Percentiles rank a stretch among this genome's conserved stretches.
These are phyloP conservation scores for Cytospora leucostoma DNA, from an alignment of 2,329 filamentous ascomycete species.

Conservation along the genomic window DNA sequence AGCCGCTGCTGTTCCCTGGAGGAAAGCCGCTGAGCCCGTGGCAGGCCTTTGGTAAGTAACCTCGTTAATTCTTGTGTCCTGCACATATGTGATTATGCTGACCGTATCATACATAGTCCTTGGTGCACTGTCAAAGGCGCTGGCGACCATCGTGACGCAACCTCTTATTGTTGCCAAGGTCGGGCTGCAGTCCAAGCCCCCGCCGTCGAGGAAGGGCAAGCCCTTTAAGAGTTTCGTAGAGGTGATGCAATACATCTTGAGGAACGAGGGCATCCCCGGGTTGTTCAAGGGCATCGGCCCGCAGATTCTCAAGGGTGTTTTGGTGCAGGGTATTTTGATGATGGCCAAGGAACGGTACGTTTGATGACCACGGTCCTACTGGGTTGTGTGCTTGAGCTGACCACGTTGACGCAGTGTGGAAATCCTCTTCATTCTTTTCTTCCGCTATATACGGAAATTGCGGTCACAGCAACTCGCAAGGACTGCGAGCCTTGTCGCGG, in stretches of 20 bases:
- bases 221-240: constrained; percentile 92
- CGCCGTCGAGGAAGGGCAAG: constrained; percentile 79
- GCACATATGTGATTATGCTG: neutral
- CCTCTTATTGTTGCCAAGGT: constrained; percentile 98
- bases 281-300: constrained; percentile 97
- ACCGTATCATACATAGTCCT: constrained; percentile 59
- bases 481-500: constrained; percentile 62
- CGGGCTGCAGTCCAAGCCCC: constrained; percentile 89
- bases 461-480: constrained; percentile 70
- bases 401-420: constrained; percentile 65
- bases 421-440: constrained; percentile 80
- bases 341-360: constrained; percentile 94
- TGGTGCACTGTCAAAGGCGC: constrained; percentile 86
- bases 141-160: constrained; percentile 91
- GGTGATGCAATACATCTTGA: constrained; percentile 90
- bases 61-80: neutral
- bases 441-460: constrained; percentile 76
- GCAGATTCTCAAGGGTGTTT: constrained; percentile 86
- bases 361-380: neutral
- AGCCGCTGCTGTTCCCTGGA: constrained; percentile 70
- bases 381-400: constrained; percentile 21
- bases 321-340: constrained; percentile 96
- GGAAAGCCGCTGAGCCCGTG: constrained; percentile 75
- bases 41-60: constrained; percentile 84
- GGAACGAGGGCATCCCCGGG: constrained; percentile 80